Percentiles rank a stretch among this genome's conserved stretches.
These are phyloP conservation scores for Tilletia indica DNA, from an alignment of 1,284 basidiomycete species.

Conservation along the genomic window DNA sequence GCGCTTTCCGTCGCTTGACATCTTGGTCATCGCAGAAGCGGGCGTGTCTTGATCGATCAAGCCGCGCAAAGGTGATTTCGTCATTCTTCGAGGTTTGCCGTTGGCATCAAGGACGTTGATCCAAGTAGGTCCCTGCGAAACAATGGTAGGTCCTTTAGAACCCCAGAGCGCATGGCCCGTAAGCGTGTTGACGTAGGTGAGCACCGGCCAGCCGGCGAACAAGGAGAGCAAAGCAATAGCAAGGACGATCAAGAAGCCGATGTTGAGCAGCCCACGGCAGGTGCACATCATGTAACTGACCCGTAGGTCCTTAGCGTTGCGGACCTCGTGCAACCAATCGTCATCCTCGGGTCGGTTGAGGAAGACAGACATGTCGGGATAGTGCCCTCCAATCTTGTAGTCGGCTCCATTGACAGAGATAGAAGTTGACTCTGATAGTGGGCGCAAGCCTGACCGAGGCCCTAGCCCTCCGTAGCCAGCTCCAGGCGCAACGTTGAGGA, in stretches of 20 bases:
- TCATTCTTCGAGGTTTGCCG: background rate
- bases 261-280: constrained; percentile 46
- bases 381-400: background rate
- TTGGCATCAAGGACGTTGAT: background rate
- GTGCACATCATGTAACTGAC: background rate
- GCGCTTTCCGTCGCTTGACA: constrained; percentile 25
- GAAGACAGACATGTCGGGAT: background rate
- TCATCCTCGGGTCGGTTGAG: constrained; percentile 9
- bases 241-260: constrained; percentile 39
- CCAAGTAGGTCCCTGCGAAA: background rate
- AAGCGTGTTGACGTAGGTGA: constrained; percentile 35
- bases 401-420: background rate
- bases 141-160: too few relatives aligned
- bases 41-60: constrained; percentile 49
- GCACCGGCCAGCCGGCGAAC: constrained; percentile 52
- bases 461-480: constrained; percentile 7
- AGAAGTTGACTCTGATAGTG: background rate
- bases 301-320: background rate
- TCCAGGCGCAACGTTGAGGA: constrained; percentile 4
- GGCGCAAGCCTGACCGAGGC: background rate
- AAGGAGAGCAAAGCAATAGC: constrained; percentile 43
- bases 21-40: constrained; percentile 28
- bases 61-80: background rate
- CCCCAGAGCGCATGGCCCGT: background rate
- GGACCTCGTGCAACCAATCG: constrained; percentile 6